A percentile compares a stretch with the other conserved stretches of the same genome.
Conservation (phyloP, 176 grass and related monocot genomes). For the Oryza punctata region DNA sequence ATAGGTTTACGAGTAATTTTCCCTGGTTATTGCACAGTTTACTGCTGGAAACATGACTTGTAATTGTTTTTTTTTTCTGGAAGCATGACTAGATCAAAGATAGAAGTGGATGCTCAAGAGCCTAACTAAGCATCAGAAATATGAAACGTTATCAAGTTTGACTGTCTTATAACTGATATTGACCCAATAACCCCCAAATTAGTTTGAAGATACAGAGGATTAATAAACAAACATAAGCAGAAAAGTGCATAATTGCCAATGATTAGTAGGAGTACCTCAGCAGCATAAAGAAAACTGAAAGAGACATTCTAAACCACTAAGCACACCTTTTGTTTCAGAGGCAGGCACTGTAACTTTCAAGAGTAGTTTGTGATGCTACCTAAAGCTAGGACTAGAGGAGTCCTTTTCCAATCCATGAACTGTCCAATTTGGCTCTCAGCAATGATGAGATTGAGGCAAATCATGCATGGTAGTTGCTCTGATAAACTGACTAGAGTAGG, state of each 20-base stretch:
- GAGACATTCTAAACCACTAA: constrained; percentile 25
- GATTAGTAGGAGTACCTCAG: constrained; percentile 16
- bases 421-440: constrained; percentile 35
- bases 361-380: constrained; percentile 46
- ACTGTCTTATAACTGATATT: constrained; percentile 30
- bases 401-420: constrained; percentile 50
- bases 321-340: constrained; percentile 27
- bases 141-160: constrained; percentile 13
- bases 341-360: constrained; percentile 36
- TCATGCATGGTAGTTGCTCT: constrained; percentile 49
- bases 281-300: constrained; percentile 36
- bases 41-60: background rate
- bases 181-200: constrained; percentile 42
- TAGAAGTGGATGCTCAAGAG: background rate
- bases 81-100: background rate
- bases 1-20: background rate
- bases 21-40: background rate
- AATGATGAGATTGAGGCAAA: constrained; percentile 50
- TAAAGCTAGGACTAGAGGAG: constrained; percentile 52
- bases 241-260: constrained; percentile 24
- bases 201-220: constrained; percentile 20
- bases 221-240: constrained; percentile 23
- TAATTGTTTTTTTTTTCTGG: background rate
- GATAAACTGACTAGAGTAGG: constrained; percentile 50
- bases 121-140: constrained; percentile 6